These are phyloP conservation scores for Hyphodiscus sp. DNA, from an alignment of 2,329 filamentous ascomycete genomes.

Conservation along the genomic window DNA sequence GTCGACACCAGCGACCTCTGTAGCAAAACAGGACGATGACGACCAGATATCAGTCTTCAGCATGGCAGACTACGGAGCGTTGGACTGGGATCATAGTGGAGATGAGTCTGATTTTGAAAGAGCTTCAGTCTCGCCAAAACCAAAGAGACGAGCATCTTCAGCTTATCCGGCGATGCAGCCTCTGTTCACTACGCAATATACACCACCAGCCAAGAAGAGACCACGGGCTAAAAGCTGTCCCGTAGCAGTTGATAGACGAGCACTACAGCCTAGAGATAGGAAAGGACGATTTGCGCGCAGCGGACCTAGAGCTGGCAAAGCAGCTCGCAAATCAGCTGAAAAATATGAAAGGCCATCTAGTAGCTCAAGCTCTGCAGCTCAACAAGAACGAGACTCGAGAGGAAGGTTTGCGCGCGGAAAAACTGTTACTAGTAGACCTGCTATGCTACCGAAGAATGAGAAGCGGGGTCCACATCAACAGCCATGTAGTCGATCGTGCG, in stretches of 20 bases:
- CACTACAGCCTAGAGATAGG: not conserved
- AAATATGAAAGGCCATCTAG: not conserved
- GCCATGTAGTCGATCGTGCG: no score
- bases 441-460: no score
- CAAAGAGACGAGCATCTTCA: constrained; percentile 3
- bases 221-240: not conserved
- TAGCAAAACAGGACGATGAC: not conserved
- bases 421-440: no score
- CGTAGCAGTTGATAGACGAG: not conserved
- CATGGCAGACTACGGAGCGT: constrained; percentile 9
- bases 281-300: not conserved
- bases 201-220: not conserved
- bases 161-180: not conserved
- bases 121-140: constrained; percentile 9
- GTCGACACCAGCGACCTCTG: not conserved
- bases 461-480: not conserved
- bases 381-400: constrained; percentile 7
- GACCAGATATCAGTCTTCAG: constrained; percentile 12
- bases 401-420: constrained; percentile 8
- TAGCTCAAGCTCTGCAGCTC: not conserved
- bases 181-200: not conserved
- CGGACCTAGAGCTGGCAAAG: not conserved
- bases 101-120: constrained; percentile 9
- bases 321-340: not conserved
- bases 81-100: constrained; percentile 14